phyloP scores from a whole-genome alignment of 345 rosid species.

The Aethionema arabicum region DNA sequence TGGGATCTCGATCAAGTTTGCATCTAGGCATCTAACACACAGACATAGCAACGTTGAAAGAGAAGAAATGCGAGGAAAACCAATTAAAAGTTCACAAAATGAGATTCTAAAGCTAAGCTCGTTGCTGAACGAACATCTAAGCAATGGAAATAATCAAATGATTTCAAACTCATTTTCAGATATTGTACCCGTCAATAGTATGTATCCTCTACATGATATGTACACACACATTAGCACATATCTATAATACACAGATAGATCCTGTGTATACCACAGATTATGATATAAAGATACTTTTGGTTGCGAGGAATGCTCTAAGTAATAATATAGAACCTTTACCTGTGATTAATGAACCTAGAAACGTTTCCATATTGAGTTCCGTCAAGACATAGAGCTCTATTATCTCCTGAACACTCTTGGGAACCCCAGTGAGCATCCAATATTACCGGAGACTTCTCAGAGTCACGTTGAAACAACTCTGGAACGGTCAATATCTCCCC shows the following conservation, averaged over 20 bases:
- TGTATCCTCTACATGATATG: too few relatives aligned
- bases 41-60: not conserved
- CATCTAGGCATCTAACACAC: conserved; percentile 64
- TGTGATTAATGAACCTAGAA: conserved; percentile 87
- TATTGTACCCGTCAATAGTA: not conserved
- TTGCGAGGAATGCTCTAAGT: too few relatives aligned
- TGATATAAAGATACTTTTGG: too few relatives aligned
- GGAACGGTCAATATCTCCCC: conserved; percentile 76
- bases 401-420: conserved; percentile 45
- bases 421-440: conserved; percentile 91
- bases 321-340: conserved; percentile 54
- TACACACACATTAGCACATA: too few relatives aligned
- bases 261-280: too few relatives aligned
- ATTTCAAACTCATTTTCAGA: conserved; percentile 1
- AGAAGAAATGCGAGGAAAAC: conserved; percentile 12
- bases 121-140: conserved; percentile 7
- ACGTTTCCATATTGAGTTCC: conserved; percentile 74
- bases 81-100: conserved; percentile 1
- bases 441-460: conserved; percentile 51
- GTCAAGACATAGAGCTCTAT: conserved; percentile 82
- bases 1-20: conserved; percentile 85
- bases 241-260: too few relatives aligned
- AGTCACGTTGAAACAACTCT: conserved; percentile 58
- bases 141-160: conserved; percentile 5
- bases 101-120: conserved; percentile 11